Base-by-base conservation (phyloP, 257 asterid species). In the Plantago major region DNA sequence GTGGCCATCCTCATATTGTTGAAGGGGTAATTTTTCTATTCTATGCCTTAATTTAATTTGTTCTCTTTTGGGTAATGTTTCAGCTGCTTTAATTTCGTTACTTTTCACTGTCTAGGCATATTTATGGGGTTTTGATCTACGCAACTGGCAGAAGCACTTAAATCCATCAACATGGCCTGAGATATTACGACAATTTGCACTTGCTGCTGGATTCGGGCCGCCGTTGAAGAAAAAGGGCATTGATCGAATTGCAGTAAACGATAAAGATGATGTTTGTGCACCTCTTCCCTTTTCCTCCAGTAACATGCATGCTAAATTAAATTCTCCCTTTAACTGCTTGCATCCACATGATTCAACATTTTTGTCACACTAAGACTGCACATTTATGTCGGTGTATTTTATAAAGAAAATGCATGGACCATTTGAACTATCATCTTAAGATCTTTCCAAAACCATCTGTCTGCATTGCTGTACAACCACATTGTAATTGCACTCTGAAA, bases 141-240 rank as follows among this genome's bases (percentile, higher is more conserved):
- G 95, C 56, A 85, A 73, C 78, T 93, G 99, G 99, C 94, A 85
- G 76, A 89, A 74, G 76, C 86, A 80, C 83, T 81, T 93, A 55
- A 87, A 85, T 71, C 87, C 96, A 52, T 74, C 85, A 73, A 87
- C 99, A 9, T 93, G 99, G 97, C 90, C 96, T 38, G 99, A 93
- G 82, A 81, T 93, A 64, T 76, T 93, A 66, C 78, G 99, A 67
- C 97, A 93, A 61, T 85, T 93, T 73, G 88, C 95, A 30, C 94
- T 93, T 44, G 73, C 99, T 63, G 94, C 95, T 76, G 99, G 99
- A 72, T 85, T 87, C 63, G 99, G 99, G 28, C 97, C 99, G 46
- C 86, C 73, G 63, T 64, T 93, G 82, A 89, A 78, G 81, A 87
- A 87, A 74, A 93, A 85, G 75, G 72, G 74, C 65, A 46, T 60